Evolutionary conservation across 371 early-diverging fungal genomes (phyloP).

Genomic region (Dinochytrium kinnereticum): DNA sequence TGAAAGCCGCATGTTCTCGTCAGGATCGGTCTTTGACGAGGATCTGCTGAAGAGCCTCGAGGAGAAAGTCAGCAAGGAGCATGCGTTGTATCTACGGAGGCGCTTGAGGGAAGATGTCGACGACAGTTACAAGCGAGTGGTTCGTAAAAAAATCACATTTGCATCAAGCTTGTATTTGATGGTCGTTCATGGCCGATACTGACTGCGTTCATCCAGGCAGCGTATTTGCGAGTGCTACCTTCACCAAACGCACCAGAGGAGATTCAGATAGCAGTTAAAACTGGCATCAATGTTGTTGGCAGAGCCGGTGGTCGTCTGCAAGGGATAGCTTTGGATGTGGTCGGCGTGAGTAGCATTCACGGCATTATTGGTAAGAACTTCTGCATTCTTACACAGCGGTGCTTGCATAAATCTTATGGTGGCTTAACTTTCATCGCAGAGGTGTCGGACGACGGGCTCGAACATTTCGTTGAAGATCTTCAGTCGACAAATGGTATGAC

Average conservation of each 20-base stretch:
- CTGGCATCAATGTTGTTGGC: slow-evolving; percentile 36
- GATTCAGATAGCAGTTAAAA: slow-evolving; percentile 13
- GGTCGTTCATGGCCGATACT: too few species aligned
- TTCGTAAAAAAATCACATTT: too few species aligned
- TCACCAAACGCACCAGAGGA: neutral
- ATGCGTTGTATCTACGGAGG: neutral
- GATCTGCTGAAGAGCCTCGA: slow-evolving; percentile 1
- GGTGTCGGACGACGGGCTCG: slow-evolving; percentile 33
- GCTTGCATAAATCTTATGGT: neutral
- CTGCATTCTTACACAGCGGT: neutral
- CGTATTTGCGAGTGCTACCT: neutral
- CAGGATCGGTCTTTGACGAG: too few species aligned
- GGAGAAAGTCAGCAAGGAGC: neutral
- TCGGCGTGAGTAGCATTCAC: slow-evolving; percentile 42
- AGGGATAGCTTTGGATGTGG: slow-evolving; percentile 15
- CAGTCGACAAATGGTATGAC: slow-evolving; percentile 45
- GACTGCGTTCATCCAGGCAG: neutral
- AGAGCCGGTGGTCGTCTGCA: neutral
- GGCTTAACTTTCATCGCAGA: slow-evolving; percentile 23
- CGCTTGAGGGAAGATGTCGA: slow-evolving; percentile 17
- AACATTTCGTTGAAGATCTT: slow-evolving; percentile 53
- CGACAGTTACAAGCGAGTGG: slow-evolving; percentile 19
- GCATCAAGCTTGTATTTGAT: too few species aligned
- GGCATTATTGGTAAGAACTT: slow-evolving; percentile 36
- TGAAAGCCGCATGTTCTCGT: too few species aligned